A percentile compares a stretch with the other conserved stretches of the same genome.
Evolutionary conservation across 73 alveolate genomes (phyloP).

Genomic region (Paramecium tetraurelia): DNA sequence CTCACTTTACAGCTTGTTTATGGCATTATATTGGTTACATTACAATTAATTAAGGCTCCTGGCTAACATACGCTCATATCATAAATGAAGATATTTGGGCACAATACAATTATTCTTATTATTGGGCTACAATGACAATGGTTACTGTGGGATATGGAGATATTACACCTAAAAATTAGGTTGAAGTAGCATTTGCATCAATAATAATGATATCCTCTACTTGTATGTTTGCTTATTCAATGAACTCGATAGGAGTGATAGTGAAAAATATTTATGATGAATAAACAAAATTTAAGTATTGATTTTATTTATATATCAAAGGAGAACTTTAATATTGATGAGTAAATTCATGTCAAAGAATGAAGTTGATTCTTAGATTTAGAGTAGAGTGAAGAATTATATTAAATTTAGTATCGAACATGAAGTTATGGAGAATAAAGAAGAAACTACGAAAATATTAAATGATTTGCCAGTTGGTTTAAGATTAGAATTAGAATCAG

Average conservation of each 20-base stretch:
- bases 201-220: constrained; percentile 16
- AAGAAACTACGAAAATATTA: background rate
- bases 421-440: background rate
- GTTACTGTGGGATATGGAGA: constrained; percentile 63
- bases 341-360: constrained; percentile 10
- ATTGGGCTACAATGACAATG: constrained; percentile 61
- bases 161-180: constrained; percentile 35
- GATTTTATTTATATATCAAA: background rate
- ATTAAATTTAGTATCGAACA: background rate
- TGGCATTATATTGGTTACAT: constrained; percentile 46
- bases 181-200: constrained; percentile 2
- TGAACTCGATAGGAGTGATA: constrained; percentile 59
- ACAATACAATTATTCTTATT: constrained; percentile 19
- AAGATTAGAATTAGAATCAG: background rate
- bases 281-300: background rate
- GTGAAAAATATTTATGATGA: constrained; percentile 37
- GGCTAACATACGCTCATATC: background rate
- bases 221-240: constrained; percentile 60
- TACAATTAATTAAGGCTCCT: background rate
- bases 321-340: constrained; percentile 9
- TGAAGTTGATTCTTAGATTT: constrained; percentile 2
- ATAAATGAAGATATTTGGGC: background rate
- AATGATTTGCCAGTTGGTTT: background rate
- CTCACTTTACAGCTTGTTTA: constrained; percentile 49
- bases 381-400: constrained; percentile 17